These are phyloP conservation scores for Cladobotryum mycophilum DNA, from an alignment of 2,329 filamentous ascomycete genomes.

Conservation along the genomic window DNA sequence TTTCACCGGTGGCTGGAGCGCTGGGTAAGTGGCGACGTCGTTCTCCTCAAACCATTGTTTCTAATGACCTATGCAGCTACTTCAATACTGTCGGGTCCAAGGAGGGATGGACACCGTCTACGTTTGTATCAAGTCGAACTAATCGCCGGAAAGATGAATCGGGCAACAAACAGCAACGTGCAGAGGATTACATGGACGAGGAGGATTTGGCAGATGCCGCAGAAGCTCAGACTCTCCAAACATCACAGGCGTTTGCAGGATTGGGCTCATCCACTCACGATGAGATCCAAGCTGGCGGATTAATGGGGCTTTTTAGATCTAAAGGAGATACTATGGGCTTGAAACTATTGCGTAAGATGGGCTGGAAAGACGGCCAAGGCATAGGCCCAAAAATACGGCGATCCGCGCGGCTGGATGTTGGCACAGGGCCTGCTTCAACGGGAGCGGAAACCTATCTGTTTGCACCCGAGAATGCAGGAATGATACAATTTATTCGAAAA, in stretches of 20 bases:
- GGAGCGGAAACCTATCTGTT: constrained; percentile 61
- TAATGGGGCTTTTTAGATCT: constrained; percentile 66
- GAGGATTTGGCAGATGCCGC: constrained; percentile 86
- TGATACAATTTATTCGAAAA: constrained; percentile 62
- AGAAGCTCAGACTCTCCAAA: constrained; percentile 69
- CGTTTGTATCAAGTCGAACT: constrained; percentile 82
- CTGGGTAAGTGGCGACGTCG: constrained; percentile 58
- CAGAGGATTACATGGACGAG: constrained; percentile 96
- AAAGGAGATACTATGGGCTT: constrained; percentile 81
- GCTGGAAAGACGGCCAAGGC: constrained; percentile 91
- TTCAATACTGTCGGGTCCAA: constrained; percentile 98
- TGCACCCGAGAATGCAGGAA: constrained; percentile 70
- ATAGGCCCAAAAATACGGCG: constrained; percentile 81
- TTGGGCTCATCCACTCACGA: constrained; percentile 62
- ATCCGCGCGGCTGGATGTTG: constrained; percentile 57
- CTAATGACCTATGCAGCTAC: constrained; percentile 51
- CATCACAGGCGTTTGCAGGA: constrained; percentile 65
- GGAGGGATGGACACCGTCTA: constrained; percentile 91
- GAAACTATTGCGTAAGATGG: constrained; percentile 83
- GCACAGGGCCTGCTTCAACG: constrained; percentile 30
- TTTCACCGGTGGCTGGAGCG: constrained; percentile 94
- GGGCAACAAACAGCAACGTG: constrained; percentile 54
- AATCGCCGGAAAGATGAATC: constrained; percentile 64
- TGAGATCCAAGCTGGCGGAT: constrained; percentile 38
- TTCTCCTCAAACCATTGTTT: background rate